Conservation (phyloP, 352 stramenopile species). For the Globisporangium orthogonon region DNA sequence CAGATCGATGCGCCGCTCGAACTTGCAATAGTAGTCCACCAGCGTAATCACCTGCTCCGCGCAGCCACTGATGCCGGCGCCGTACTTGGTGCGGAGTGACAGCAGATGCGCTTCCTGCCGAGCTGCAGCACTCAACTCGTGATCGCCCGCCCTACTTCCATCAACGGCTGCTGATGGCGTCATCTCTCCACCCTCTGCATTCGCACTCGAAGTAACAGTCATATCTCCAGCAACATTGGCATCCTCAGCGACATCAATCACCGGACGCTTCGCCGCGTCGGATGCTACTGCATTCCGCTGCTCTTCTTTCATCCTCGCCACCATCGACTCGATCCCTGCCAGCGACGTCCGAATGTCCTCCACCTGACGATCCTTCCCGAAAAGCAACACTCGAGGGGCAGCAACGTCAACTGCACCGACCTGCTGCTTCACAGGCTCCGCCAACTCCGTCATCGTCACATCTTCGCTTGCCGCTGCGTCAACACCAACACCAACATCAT, state of each 20-base stretch:
- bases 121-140: too few relatives aligned
- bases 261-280: too few relatives aligned
- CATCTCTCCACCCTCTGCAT: too few relatives aligned
- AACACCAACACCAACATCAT: too few relatives aligned
- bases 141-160: background rate
- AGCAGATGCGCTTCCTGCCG: conserved; percentile 17
- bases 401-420: background rate
- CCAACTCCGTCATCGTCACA: background rate
- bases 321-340: conserved; percentile 14
- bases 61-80: conserved; percentile 43
- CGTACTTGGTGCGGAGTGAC: conserved; percentile 60
- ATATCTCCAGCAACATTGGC: too few relatives aligned
- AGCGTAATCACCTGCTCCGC: conserved; percentile 73
- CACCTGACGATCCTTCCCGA: conserved; percentile 27
- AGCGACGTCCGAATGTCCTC: conserved; percentile 54
- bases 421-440: background rate
- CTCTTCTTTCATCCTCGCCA: conserved; percentile 4
- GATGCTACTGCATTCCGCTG: background rate
- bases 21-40: conserved; percentile 80
- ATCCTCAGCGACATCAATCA: too few relatives aligned
- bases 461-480: background rate
- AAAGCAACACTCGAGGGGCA: conserved; percentile 12
- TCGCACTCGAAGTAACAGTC: background rate
- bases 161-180: background rate
- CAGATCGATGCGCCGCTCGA: conserved; percentile 64